Conservation (phyloP, 768 basidiomycete genomes). For the Naganishia vaughanmartiniae region DNA sequence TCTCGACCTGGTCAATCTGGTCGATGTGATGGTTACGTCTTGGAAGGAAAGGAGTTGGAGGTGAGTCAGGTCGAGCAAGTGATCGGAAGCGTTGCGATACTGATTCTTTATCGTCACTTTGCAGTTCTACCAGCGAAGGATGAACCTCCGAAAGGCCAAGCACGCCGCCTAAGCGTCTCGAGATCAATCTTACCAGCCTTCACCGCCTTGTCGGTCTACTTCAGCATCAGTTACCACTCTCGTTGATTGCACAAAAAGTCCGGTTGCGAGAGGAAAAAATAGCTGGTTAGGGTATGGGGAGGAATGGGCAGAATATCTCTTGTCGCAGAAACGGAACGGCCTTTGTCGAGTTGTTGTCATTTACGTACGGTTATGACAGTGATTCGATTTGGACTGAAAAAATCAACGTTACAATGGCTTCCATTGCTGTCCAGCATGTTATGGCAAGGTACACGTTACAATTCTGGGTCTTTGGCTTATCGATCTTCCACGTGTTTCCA, state of each 20-base stretch:
- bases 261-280: conserved; percentile 16
- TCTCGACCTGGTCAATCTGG: conserved; percentile 96
- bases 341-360: conserved; percentile 20
- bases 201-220: background rate
- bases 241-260: too few relatives aligned
- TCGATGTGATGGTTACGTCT: conserved; percentile 91
- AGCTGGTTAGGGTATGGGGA: conserved; percentile 7
- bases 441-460: too few relatives aligned
- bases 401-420: background rate
- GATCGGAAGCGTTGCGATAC: background rate
- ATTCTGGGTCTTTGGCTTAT: too few relatives aligned
- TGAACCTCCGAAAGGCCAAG: conserved; percentile 92
- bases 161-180: conserved; percentile 58
- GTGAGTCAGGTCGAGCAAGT: conserved; percentile 54
- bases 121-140: conserved; percentile 82
- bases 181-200: conserved; percentile 31
- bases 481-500: too few relatives aligned
- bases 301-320: conserved; percentile 8
- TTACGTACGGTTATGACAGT: conserved; percentile 21
- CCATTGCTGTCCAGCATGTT: background rate
- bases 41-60: conserved; percentile 98
- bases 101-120: background rate
- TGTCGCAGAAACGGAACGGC: conserved; percentile 8
- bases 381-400: conserved; percentile 20
- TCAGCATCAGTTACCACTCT: conserved; percentile 15